Conservation (phyloP, 2,329 filamentous ascomycete genomes). For the Periglandula ipomoeae region DNA sequence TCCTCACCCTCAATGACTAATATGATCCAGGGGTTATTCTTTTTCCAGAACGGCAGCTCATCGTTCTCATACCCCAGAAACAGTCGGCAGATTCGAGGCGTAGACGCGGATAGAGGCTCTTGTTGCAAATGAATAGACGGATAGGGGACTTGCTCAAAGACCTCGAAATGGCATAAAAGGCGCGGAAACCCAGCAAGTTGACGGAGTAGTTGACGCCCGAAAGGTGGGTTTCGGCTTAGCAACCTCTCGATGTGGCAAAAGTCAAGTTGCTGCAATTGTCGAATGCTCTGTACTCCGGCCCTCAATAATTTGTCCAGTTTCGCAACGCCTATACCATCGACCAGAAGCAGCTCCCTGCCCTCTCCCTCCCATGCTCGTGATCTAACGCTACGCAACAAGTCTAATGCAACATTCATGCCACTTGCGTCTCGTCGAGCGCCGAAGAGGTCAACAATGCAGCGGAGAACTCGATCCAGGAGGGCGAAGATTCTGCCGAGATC, state of each 20-base stretch:
- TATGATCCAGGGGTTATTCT: conserved; percentile 58
- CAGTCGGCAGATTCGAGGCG: conserved; percentile 43
- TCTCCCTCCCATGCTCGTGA: conserved; percentile 76
- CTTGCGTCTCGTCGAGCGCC: conserved; percentile 48
- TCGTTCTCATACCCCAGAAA: conserved; percentile 65
- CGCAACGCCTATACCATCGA: conserved; percentile 68
- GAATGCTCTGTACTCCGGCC: conserved; percentile 62
- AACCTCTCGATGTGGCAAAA: conserved; percentile 66
- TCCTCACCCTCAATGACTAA: conserved; percentile 57
- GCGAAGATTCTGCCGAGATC: conserved; percentile 23
- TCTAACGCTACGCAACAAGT: conserved; percentile 67
- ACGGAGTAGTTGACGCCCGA: conserved; percentile 61
- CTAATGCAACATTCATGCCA: conserved; percentile 59
- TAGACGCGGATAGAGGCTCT: conserved; percentile 2
- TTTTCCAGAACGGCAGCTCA: conserved; percentile 50
- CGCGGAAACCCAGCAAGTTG: conserved; percentile 61
- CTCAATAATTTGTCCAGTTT: conserved; percentile 65
- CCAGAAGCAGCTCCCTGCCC: conserved; percentile 71
- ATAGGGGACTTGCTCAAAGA: conserved; percentile 15
- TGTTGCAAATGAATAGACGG: background rate
- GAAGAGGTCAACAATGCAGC: conserved; percentile 29
- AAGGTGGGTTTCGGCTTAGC: conserved; percentile 73
- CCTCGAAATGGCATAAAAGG: conserved; percentile 32
- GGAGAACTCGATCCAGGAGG: conserved; percentile 24
- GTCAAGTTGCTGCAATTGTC: conserved; percentile 58